phyloP scores from a whole-genome alignment of 352 stramenopile species.

The Pythium apleroticum region DNA sequence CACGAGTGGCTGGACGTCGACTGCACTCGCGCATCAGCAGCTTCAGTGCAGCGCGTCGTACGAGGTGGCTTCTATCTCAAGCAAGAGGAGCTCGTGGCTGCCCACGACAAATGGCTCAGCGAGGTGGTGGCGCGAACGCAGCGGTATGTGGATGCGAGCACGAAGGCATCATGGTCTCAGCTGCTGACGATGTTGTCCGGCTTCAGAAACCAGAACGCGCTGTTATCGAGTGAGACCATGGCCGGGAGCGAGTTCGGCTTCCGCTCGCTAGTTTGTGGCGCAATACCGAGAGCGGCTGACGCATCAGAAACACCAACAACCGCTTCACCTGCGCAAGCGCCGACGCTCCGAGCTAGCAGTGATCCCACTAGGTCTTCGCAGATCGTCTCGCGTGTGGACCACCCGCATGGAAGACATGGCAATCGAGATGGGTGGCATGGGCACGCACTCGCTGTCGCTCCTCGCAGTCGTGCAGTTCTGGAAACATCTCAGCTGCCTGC shows the following conservation, averaged over 20 bases:
- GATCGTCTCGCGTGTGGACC: background rate
- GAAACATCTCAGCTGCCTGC: background rate
- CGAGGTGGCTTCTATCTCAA: no score
- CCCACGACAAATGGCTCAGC: background rate
- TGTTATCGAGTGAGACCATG: no score
- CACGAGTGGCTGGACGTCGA: slow-evolving; percentile 1
- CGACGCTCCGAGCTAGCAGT: no score
- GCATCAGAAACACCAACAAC: no score
- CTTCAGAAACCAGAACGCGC: no score
- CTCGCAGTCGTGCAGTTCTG: background rate
- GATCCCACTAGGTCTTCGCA: background rate
- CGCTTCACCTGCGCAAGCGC: no score
- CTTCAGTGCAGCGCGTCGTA: background rate
- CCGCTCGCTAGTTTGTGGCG: no score
- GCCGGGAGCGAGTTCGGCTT: no score
- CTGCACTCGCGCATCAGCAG: background rate
- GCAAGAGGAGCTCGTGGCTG: background rate
- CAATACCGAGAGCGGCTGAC: no score
- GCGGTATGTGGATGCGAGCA: background rate
- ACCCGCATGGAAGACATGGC: background rate
- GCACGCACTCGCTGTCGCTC: slow-evolving; percentile 1
- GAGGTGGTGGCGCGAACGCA: no score
- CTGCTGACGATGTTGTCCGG: no score
- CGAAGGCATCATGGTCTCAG: no score
- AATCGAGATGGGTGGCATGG: background rate